Evolutionary conservation across 192 early-diverging fungal genomes (phyloP).

Genomic region (Rhizophagus prolifer): DNA sequence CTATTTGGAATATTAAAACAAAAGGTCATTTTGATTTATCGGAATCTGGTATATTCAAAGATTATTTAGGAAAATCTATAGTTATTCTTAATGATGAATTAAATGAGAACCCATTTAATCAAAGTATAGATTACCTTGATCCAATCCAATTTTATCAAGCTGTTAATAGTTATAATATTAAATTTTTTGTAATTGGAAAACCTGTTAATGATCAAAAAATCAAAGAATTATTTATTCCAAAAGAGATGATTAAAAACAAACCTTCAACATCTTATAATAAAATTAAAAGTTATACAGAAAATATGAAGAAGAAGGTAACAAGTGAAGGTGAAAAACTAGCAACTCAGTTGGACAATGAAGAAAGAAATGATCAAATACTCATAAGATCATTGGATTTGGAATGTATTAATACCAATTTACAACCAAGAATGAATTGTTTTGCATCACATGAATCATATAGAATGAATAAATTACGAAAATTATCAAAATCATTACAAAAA

Average conservation of each 20-base stretch:
- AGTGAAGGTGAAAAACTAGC: too few relatives aligned
- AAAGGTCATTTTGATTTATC: background rate
- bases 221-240: background rate
- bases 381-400: background rate
- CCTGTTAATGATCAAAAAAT: background rate
- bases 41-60: background rate
- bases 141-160: background rate
- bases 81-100: background rate
- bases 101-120: background rate
- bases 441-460: background rate
- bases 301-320: too few relatives aligned
- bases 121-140: background rate
- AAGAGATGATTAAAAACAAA: background rate
- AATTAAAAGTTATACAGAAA: too few relatives aligned
- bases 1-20: background rate
- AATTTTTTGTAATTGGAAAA: background rate
- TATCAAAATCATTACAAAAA: background rate
- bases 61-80: background rate
- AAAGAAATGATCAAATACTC: too few relatives aligned
- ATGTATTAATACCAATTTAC: background rate
- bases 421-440: background rate
- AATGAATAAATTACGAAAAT: background rate
- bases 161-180: background rate
- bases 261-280: too few relatives aligned
- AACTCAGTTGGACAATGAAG: too few relatives aligned